Evolutionary conservation across 257 asterid species (phyloP).

Genomic region (Solanum etuberosum): DNA sequence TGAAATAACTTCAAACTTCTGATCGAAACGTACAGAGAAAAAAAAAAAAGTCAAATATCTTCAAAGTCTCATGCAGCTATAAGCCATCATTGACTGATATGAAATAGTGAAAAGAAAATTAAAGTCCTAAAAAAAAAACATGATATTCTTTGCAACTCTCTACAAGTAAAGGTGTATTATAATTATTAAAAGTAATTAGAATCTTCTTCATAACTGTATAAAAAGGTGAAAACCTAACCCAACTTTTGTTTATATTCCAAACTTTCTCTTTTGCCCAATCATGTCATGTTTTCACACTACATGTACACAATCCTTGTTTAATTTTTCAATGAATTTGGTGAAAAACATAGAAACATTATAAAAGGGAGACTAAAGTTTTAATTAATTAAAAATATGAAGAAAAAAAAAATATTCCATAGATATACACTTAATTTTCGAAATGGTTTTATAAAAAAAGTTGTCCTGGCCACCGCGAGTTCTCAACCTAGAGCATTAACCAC

Average conservation of each 20-base stretch:
- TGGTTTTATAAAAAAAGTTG: not conserved
- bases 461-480: not conserved
- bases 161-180: not conserved
- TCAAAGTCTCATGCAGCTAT: not conserved
- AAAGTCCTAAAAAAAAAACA: not conserved
- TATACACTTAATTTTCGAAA: not conserved
- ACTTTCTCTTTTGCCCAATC: not conserved
- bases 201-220: not conserved
- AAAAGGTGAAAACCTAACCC: not conserved
- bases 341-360: slow-evolving; percentile 12
- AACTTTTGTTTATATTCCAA: not conserved
- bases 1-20: not conserved
- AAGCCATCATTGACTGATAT: not conserved
- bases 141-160: not conserved
- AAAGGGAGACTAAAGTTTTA: not conserved
- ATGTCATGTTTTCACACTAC: not conserved
- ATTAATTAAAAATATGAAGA: not conserved
- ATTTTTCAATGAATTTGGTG: slow-evolving; percentile 8
- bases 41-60: not conserved
- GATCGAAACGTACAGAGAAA: not conserved
- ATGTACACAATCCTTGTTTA: not conserved
- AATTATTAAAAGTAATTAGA: not conserved
- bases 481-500: not conserved
- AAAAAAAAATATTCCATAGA: not conserved
- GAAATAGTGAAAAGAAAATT: not conserved